Conservation (phyloP, 1,284 basidiomycete species). For the Cryptococcus neoformans region DNA sequence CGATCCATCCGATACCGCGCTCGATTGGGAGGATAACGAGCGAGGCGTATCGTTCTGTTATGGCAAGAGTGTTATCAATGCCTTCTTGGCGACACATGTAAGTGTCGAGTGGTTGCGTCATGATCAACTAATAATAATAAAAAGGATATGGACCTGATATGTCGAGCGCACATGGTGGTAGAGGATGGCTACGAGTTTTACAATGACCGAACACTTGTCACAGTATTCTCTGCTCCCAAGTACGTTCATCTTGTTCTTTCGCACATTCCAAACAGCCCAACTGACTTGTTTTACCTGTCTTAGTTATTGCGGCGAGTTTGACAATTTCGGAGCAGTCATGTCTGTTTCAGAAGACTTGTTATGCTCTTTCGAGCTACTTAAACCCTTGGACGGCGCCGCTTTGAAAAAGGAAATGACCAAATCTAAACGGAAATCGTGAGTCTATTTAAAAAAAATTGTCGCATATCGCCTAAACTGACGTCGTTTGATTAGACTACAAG, state of each 20-base stretch:
- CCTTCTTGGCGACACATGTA: conserved; percentile 66
- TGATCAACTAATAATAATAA: neutral
- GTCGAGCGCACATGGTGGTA: conserved; percentile 99
- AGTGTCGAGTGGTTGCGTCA: conserved; percentile 54
- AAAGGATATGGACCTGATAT: conserved; percentile 97
- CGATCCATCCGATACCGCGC: conserved; percentile 94
- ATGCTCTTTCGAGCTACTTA: conserved; percentile 96
- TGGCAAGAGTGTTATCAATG: conserved; percentile 95
- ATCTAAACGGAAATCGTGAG: conserved; percentile 90
- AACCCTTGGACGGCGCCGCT: conserved; percentile 91
- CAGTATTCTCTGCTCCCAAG: conserved; percentile 97
- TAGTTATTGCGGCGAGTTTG: conserved; percentile 49
- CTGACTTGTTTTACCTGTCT: conserved; percentile 7
- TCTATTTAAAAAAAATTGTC: neutral
- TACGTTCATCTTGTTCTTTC: conserved; percentile 51
- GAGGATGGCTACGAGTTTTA: conserved; percentile 99
- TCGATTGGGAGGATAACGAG: conserved; percentile 99
- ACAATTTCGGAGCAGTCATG: conserved; percentile 83
- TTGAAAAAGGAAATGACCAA: conserved; percentile 99
- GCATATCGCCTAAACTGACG: neutral
- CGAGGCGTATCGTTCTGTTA: conserved; percentile 99
- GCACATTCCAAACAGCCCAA: neutral
- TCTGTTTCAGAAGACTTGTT: conserved; percentile 95
- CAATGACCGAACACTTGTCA: conserved; percentile 98
- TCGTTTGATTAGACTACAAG: conserved; percentile 39